Conservation (phyloP, 1,284 basidiomycete genomes). For the Sanghuangporus weigelae region DNA sequence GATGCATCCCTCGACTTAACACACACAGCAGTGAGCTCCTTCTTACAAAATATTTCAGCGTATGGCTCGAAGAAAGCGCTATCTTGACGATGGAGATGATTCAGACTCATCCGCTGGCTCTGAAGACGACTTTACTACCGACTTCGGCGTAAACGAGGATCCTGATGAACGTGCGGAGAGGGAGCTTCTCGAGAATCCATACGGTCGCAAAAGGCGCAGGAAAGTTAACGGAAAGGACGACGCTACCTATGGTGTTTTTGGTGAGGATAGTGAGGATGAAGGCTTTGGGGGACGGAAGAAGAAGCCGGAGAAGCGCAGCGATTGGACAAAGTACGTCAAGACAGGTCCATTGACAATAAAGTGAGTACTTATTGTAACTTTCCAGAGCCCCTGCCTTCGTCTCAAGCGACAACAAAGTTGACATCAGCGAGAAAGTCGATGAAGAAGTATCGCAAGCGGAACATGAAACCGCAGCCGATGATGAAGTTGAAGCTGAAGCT, state of each 20-base stretch:
- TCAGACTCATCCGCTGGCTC: constrained; percentile 55
- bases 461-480: constrained; percentile 23
- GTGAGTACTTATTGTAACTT: constrained; percentile 12
- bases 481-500: constrained; percentile 25
- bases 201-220: constrained; percentile 59
- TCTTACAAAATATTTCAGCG: neutral
- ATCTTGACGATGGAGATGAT: constrained; percentile 71
- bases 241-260: constrained; percentile 83
- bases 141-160: constrained; percentile 51
- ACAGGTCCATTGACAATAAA: neutral
- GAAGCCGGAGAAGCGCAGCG: constrained; percentile 35
- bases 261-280: constrained; percentile 64
- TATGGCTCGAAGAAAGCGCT: constrained; percentile 82
- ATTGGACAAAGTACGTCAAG: constrained; percentile 57
- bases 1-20: neutral
- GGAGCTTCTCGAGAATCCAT: constrained; percentile 75
- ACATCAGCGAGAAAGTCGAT: constrained; percentile 37
- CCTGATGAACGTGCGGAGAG: constrained; percentile 73
- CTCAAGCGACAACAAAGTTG: constrained; percentile 49
- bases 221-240: constrained; percentile 64
- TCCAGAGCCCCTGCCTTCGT: constrained; percentile 68
- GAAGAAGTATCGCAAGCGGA: constrained; percentile 26
- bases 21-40: neutral
- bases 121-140: constrained; percentile 34
- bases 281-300: constrained; percentile 27